Conservation (phyloP, 768 basidiomycete genomes). For the Hortiboletus campestris region DNA sequence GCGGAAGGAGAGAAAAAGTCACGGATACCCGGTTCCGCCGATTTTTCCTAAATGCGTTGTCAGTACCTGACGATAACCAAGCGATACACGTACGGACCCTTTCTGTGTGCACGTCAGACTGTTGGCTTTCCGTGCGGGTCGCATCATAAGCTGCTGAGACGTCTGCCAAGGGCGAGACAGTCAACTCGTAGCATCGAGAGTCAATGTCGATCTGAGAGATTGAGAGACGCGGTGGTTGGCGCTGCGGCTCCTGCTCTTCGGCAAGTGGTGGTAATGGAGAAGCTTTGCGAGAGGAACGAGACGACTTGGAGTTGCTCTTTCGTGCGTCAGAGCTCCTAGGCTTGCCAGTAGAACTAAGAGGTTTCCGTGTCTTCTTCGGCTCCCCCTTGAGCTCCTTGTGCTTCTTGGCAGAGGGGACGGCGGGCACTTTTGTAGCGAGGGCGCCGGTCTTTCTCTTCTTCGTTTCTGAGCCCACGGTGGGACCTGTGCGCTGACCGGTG, state of each 20-base stretch:
- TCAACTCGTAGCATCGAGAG: conserved; percentile 77
- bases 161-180: conserved; percentile 75
- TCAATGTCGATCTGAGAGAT: conserved; percentile 57
- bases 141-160: conserved; percentile 68
- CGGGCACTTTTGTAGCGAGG: conserved; percentile 51
- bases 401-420: conserved; percentile 39
- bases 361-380: conserved; percentile 60
- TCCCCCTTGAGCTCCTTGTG: conserved; percentile 45
- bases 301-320: conserved; percentile 37
- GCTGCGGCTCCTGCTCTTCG: conserved; percentile 45
- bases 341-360: conserved; percentile 28
- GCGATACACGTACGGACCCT: conserved; percentile 41
- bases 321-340: conserved; percentile 32
- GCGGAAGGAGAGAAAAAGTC: conserved; percentile 45
- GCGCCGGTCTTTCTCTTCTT: conserved; percentile 69
- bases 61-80: not conserved
- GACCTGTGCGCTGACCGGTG: conserved; percentile 60
- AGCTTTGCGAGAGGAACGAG: conserved; percentile 42
- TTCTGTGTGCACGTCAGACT: conserved; percentile 42
- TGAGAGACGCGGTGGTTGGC: conserved; percentile 23
- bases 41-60: conserved; percentile 42
- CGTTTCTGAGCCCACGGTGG: conserved; percentile 32
- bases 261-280: conserved; percentile 63
- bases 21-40: conserved; percentile 54
- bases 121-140: conserved; percentile 35